A percentile compares a stretch with the other conserved stretches of the same genome.
phyloP scores from a whole-genome alignment of 352 stramenopile species.

The Pythium utonaiense region DNA sequence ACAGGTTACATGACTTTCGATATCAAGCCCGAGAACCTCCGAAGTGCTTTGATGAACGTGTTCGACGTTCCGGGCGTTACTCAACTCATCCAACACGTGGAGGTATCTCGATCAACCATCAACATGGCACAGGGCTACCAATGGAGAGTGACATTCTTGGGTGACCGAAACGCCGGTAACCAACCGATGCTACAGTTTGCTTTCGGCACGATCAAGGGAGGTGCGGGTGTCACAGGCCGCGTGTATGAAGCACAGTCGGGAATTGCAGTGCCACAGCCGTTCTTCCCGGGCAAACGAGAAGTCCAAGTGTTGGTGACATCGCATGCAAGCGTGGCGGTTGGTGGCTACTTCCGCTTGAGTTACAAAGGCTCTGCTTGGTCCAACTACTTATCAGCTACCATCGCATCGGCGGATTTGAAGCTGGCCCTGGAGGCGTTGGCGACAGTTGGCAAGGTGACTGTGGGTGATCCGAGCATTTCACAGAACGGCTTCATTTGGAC shows the following conservation, averaged over 20 bases:
- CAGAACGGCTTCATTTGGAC: slow-evolving; percentile 56
- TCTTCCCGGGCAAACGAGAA: slow-evolving; percentile 64
- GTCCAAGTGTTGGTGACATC: slow-evolving; percentile 74
- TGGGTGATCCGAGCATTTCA: slow-evolving; percentile 28
- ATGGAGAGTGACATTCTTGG: slow-evolving; percentile 44
- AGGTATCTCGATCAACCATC: slow-evolving; percentile 46
- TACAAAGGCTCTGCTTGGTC: slow-evolving; percentile 73
- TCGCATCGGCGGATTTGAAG: slow-evolving; percentile 38
- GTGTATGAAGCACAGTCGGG: slow-evolving; percentile 52
- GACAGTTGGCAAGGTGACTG: slow-evolving; percentile 56
- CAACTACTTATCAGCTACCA: slow-evolving; percentile 49
- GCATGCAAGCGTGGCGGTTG: slow-evolving; percentile 30
- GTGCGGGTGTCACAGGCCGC: slow-evolving; percentile 28
- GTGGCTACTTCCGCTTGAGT: slow-evolving; percentile 67
- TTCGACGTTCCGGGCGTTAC: slow-evolving; percentile 27
- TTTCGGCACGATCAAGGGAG: slow-evolving; percentile 28
- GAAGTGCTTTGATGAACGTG: slow-evolving; percentile 87
- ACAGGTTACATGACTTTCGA: slow-evolving; percentile 74
- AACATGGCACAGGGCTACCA: slow-evolving; percentile 53
- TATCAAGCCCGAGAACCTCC: slow-evolving; percentile 73
- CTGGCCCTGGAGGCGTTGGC: slow-evolving; percentile 58
- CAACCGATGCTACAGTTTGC: slow-evolving; percentile 63
- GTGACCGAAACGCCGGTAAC: slow-evolving; percentile 29
- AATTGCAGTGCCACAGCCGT: slow-evolving; percentile 31
- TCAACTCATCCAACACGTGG: slow-evolving; percentile 28